phyloP scores from a whole-genome alignment of 1,284 basidiomycete species.

The Heterobasidion occidentale region DNA sequence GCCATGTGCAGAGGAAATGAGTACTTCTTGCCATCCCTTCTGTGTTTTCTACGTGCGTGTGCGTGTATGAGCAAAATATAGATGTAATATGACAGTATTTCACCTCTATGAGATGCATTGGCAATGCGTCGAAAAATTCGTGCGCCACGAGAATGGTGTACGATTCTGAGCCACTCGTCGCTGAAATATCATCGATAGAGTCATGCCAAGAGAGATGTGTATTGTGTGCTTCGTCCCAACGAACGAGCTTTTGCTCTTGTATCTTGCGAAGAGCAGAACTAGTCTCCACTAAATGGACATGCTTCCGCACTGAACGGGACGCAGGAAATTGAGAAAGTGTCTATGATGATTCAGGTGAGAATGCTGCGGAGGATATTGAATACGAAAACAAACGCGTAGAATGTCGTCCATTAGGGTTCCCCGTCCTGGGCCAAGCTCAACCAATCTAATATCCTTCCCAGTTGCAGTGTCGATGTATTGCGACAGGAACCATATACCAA shows the following conservation, averaged over 20 bases:
- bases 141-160: conserved; percentile 92
- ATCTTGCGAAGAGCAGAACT: conserved; percentile 59
- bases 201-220: conserved; percentile 67
- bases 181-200: conserved; percentile 58
- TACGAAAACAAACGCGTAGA: conserved; percentile 55
- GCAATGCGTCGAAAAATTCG: conserved; percentile 97
- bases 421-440: conserved; percentile 93
- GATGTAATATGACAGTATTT: conserved; percentile 1
- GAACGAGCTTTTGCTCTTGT: conserved; percentile 52
- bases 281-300: conserved; percentile 78
- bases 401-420: conserved; percentile 92
- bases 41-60: conserved; percentile 50
- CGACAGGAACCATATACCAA: conserved; percentile 81
- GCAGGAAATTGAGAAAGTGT: conserved; percentile 45
- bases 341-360: conserved; percentile 29
- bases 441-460: conserved; percentile 53
- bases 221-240: conserved; percentile 19
- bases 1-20: conserved; percentile 47
- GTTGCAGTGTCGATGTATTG: conserved; percentile 64
- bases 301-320: conserved; percentile 31
- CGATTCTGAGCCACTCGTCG: conserved; percentile 30
- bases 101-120: conserved; percentile 87
- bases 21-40: conserved; percentile 84
- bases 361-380: conserved; percentile 1
- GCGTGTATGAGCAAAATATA: conserved; percentile 1